These are phyloP conservation scores for Cutaneotrichosporon arboriforme DNA, from an alignment of 1,284 basidiomycete genomes.

Conservation along the genomic window DNA sequence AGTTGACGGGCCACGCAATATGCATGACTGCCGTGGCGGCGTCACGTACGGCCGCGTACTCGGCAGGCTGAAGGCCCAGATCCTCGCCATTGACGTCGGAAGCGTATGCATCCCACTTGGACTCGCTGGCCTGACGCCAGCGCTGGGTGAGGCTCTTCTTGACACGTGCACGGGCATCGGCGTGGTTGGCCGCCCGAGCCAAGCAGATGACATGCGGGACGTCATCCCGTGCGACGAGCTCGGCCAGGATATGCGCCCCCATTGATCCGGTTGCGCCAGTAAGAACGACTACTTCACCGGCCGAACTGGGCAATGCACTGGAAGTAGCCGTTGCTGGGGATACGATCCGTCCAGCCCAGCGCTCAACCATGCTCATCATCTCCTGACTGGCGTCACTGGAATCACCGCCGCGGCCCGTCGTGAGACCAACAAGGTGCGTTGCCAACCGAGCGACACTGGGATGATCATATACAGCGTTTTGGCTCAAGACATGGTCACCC, in stretches of 20 bases:
- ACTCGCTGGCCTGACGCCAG: constrained; percentile 19
- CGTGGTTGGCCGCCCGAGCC: constrained; percentile 43
- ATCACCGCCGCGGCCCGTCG: constrained; percentile 26
- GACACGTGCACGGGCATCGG: constrained; percentile 31
- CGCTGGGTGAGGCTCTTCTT: constrained; percentile 31
- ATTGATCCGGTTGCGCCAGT: constrained; percentile 61
- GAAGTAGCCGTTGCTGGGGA: neutral
- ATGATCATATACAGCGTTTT: constrained; percentile 49
- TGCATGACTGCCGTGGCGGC: constrained; percentile 54
- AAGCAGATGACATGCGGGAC: constrained; percentile 55
- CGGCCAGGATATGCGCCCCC: constrained; percentile 56
- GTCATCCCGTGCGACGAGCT: constrained; percentile 34
- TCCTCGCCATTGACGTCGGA: constrained; percentile 49
- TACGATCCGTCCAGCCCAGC: constrained; percentile 37
- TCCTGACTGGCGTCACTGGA: neutral
- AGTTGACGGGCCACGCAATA: constrained; percentile 47
- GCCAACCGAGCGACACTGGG: constrained; percentile 36
- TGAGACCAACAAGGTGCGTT: constrained; percentile 30
- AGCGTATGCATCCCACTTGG: constrained; percentile 50
- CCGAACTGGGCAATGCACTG: neutral
- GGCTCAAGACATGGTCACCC: constrained; percentile 40
- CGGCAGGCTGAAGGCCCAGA: constrained; percentile 49
- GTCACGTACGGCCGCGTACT: constrained; percentile 46
- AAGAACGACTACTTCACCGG: constrained; percentile 40
- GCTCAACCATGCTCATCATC: constrained; percentile 51